Percentiles rank a stretch among this genome's conserved stretches.
phyloP scores from a whole-genome alignment of 176 grass and related monocot species.

The Hsuehochloa calcarea region DNA sequence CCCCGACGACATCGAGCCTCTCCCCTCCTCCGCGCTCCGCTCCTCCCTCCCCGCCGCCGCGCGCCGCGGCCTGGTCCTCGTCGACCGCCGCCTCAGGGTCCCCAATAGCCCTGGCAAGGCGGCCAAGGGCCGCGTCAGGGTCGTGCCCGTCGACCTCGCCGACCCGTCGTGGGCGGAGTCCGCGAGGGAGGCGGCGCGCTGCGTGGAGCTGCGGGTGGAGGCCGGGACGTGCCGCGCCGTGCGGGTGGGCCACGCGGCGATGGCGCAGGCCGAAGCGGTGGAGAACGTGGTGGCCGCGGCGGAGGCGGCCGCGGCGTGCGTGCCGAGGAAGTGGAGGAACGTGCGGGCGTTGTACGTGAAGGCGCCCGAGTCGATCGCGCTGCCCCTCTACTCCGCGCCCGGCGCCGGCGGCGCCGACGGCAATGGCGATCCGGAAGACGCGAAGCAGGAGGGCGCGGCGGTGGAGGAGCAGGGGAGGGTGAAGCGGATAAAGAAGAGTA shows the following conservation, averaged over 20 bases:
- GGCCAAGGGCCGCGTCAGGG: slow-evolving; percentile 17
- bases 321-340: slow-evolving; percentile 72
- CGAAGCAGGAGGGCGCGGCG: background rate
- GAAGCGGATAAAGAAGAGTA: slow-evolving; percentile 25
- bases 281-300: slow-evolving; percentile 56
- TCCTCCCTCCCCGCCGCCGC: slow-evolving; percentile 39
- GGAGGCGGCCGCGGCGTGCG: slow-evolving; percentile 46
- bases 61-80: slow-evolving; percentile 56
- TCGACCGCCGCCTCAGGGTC: slow-evolving; percentile 41
- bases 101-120: slow-evolving; percentile 21
- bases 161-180: slow-evolving; percentile 39
- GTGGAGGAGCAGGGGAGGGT: slow-evolving; percentile 5
- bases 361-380: slow-evolving; percentile 50
- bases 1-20: slow-evolving; percentile 39
- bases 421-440: background rate
- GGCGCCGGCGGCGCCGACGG: background rate
- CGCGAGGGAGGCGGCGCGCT: slow-evolving; percentile 32
- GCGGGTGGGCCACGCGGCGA: slow-evolving; percentile 45
- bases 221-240: slow-evolving; percentile 52
- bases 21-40: slow-evolving; percentile 40
- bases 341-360: slow-evolving; percentile 62
- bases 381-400: slow-evolving; percentile 46
- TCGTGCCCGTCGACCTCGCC: slow-evolving; percentile 46
- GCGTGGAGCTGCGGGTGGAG: slow-evolving; percentile 43
- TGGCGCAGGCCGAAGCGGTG: slow-evolving; percentile 25